Evolutionary conservation across 2,329 filamentous ascomycete genomes (phyloP).

Genomic region (Cercospora canescens): DNA sequence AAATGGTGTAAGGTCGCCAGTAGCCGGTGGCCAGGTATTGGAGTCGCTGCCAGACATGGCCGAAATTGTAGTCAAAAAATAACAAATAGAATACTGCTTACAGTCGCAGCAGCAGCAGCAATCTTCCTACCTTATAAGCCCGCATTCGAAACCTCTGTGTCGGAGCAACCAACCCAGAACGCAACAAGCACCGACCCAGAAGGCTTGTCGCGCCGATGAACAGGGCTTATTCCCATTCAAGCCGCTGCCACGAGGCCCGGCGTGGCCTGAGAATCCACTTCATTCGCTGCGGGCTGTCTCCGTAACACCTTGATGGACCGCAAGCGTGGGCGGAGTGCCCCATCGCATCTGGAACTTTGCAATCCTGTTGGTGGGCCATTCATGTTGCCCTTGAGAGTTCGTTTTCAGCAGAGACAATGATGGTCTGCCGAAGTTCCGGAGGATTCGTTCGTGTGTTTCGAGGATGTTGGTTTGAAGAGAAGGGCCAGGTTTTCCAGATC

Average conservation of each 20-base stretch:
- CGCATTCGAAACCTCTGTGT: not conserved
- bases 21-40: constrained; percentile 1
- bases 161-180: not conserved
- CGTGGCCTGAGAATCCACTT: constrained; percentile 11
- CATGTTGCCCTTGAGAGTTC: constrained; percentile 1
- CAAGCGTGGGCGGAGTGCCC: not conserved
- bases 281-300: constrained; percentile 3
- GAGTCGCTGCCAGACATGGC: constrained; percentile 7
- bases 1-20: constrained; percentile 2
- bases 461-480: not conserved
- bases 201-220: not conserved
- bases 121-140: not conserved
- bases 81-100: not conserved
- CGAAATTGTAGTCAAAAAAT: not conserved
- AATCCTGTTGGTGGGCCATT: constrained; percentile 7
- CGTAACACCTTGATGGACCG: constrained; percentile 26
- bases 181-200: not conserved
- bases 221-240: not conserved
- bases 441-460: not conserved
- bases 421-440: not conserved
- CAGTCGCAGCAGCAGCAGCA: not conserved
- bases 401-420: not conserved
- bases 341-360: not conserved
- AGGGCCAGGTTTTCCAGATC: not conserved
- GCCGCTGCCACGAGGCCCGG: constrained; percentile 18